Conservation (phyloP, 208 protist genomes). For the Trypanosoma brucei region DNA sequence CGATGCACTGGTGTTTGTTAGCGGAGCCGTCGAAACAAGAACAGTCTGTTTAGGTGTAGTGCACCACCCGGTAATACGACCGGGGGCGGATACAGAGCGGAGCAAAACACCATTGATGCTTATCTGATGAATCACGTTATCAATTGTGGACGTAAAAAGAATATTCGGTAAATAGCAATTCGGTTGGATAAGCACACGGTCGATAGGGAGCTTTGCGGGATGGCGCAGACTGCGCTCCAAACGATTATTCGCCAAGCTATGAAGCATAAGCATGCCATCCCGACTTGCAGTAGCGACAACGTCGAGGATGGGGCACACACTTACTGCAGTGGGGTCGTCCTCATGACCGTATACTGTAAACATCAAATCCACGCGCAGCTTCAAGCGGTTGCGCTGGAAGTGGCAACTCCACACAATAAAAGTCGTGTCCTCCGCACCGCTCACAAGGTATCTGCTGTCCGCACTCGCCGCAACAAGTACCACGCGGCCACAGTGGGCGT, state of each 20-base stretch:
- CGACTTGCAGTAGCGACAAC: slow-evolving; percentile 76
- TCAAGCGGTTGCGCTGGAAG: slow-evolving; percentile 24
- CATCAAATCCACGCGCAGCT: slow-evolving; percentile 50
- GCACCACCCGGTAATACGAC: slow-evolving; percentile 64
- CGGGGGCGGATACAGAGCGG: slow-evolving; percentile 52
- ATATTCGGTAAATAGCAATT: slow-evolving; percentile 83
- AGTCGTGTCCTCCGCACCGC: slow-evolving; percentile 86
- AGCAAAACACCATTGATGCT: slow-evolving; percentile 74
- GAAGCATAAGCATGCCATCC: slow-evolving; percentile 81
- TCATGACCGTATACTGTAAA: slow-evolving; percentile 86
- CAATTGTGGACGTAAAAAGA: slow-evolving; percentile 63
- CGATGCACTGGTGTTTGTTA: slow-evolving; percentile 14
- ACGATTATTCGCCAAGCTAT: slow-evolving; percentile 55
- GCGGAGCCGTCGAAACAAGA: slow-evolving; percentile 41
- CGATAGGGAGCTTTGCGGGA: slow-evolving; percentile 50
- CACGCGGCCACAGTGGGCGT: slow-evolving; percentile 74
- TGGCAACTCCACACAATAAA: slow-evolving; percentile 85
- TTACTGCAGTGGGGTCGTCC: slow-evolving; percentile 70
- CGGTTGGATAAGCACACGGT: slow-evolving; percentile 72
- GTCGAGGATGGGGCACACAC: slow-evolving; percentile 65
- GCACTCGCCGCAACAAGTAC: slow-evolving; percentile 51
- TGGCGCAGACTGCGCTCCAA: slow-evolving; percentile 74
- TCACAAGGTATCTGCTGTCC: slow-evolving; percentile 81
- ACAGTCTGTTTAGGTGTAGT: slow-evolving; percentile 63
- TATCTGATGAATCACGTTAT: slow-evolving; percentile 75